Evolutionary conservation across 768 basidiomycete species (phyloP).

Genomic region (Hericium alpestre): DNA sequence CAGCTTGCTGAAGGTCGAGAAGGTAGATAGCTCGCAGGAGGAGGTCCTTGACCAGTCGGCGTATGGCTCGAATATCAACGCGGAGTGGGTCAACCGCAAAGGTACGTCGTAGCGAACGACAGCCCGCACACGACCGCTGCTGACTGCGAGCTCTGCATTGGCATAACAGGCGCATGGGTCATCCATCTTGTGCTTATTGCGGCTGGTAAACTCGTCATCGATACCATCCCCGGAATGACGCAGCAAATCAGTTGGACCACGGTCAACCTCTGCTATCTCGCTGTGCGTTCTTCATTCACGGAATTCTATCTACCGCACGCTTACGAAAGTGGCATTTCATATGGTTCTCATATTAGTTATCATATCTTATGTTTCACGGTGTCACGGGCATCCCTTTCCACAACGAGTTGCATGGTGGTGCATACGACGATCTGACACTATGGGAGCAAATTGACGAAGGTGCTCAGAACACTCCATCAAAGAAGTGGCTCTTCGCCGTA

Average conservation of each 20-base stretch:
- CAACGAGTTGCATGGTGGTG: slow-evolving; percentile 76
- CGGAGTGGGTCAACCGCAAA: slow-evolving; percentile 90
- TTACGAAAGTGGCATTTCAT: not conserved
- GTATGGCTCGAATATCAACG: slow-evolving; percentile 70
- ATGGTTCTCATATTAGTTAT: slow-evolving; percentile 44
- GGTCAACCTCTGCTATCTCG: slow-evolving; percentile 83
- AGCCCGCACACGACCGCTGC: too few species aligned
- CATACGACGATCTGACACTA: slow-evolving; percentile 92
- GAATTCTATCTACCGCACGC: not conserved
- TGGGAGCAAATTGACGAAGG: slow-evolving; percentile 99
- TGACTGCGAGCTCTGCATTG: not conserved
- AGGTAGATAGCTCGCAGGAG: slow-evolving; percentile 64
- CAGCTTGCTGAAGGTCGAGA: slow-evolving; percentile 79
- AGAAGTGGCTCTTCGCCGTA: slow-evolving; percentile 89
- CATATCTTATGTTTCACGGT: slow-evolving; percentile 98
- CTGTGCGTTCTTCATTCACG: slow-evolving; percentile 42
- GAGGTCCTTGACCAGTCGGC: slow-evolving; percentile 71
- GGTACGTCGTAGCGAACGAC: slow-evolving; percentile 32
- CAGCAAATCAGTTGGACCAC: slow-evolving; percentile 94
- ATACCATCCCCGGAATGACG: slow-evolving; percentile 88
- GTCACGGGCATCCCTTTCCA: slow-evolving; percentile 96
- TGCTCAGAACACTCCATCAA: slow-evolving; percentile 95
- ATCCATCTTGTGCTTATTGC: slow-evolving; percentile 93
- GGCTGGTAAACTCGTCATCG: slow-evolving; percentile 83
- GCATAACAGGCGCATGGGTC: slow-evolving; percentile 79